Conservation (phyloP, 371 early-diverging fungal species). For the Mortierella sp. region DNA sequence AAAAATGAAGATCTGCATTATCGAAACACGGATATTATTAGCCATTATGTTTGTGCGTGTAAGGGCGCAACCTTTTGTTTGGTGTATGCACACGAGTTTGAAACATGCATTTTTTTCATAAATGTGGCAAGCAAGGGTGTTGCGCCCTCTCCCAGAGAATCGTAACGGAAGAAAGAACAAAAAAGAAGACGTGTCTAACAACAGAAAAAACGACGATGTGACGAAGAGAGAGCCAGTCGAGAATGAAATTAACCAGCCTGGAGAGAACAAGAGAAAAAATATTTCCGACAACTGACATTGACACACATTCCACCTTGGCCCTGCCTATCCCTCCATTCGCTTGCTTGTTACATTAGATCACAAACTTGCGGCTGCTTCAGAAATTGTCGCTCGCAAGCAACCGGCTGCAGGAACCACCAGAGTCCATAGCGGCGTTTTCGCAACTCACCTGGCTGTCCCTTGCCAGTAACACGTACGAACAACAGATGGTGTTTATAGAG, state of each 20-base stretch:
- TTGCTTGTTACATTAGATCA: constrained; percentile 22
- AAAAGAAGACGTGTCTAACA: not conserved
- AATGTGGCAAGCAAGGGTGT: not conserved
- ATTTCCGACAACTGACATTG: not conserved
- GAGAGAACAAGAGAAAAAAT: not conserved
- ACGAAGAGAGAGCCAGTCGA: not conserved
- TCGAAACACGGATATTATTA: not conserved
- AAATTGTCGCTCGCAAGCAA: constrained; percentile 67
- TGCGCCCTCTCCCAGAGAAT: not conserved
- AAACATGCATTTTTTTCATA: not conserved
- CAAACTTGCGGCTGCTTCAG: constrained; percentile 35
- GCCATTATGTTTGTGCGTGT: too few species aligned
- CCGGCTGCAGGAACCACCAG: constrained; percentile 63
- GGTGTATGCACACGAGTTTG: not conserved
- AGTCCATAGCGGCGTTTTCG: constrained; percentile 65
- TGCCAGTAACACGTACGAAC: constrained; percentile 68
- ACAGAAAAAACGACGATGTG: not conserved
- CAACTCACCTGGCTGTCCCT: constrained; percentile 76
- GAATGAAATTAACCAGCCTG: constrained; percentile 7
- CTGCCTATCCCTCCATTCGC: not conserved
- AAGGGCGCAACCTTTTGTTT: not conserved
- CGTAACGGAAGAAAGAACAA: not conserved
- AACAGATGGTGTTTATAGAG: not conserved
- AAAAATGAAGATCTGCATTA: not conserved
- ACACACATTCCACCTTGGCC: not conserved